A percentile compares a stretch with the other conserved stretches of the same genome.
These are phyloP conservation scores for Fraxinus latifolia DNA, from an alignment of 305 asterid species.

Conservation along the genomic window DNA sequence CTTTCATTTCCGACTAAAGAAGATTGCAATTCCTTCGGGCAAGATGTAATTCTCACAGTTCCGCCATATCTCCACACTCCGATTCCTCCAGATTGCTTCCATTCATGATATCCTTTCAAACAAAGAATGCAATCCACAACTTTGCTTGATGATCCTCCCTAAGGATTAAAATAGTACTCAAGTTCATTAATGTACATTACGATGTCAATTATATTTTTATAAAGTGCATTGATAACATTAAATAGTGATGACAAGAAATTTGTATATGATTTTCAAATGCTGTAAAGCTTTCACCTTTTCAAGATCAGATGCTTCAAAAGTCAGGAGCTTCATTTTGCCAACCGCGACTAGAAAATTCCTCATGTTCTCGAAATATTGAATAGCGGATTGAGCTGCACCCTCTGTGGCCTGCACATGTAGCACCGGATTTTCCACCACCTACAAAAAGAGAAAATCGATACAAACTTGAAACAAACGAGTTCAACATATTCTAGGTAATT, in stretches of 20 bases:
- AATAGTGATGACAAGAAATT: background rate
- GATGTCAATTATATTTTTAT: background rate
- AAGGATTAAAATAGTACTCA: conserved; percentile 18
- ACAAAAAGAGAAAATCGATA: background rate
- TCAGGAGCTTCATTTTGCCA: conserved; percentile 76
- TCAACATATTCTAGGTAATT: background rate
- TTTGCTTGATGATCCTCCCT: conserved; percentile 95
- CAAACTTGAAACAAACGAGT: background rate
- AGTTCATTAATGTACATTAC: conserved; percentile 8
- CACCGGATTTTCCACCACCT: conserved; percentile 90
- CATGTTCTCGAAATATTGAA: conserved; percentile 89
- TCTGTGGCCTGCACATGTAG: conserved; percentile 67
- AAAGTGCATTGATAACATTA: background rate
- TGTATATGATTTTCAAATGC: background rate
- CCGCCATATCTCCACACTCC: conserved; percentile 97
- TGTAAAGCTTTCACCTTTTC: conserved; percentile 57
- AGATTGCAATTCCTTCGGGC: conserved; percentile 61
- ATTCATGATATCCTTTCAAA: conserved; percentile 82
- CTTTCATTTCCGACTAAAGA: conserved; percentile 65
- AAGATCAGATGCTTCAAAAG: conserved; percentile 87
- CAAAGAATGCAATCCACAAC: conserved; percentile 93
- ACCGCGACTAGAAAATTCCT: conserved; percentile 85
- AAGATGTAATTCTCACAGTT: conserved; percentile 73
- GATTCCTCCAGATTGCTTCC: conserved; percentile 84
- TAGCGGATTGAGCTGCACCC: conserved; percentile 90